Evolutionary conservation across 495 filamentous ascomycete species (phyloP).

Genomic region (Physcia stellaris): DNA sequence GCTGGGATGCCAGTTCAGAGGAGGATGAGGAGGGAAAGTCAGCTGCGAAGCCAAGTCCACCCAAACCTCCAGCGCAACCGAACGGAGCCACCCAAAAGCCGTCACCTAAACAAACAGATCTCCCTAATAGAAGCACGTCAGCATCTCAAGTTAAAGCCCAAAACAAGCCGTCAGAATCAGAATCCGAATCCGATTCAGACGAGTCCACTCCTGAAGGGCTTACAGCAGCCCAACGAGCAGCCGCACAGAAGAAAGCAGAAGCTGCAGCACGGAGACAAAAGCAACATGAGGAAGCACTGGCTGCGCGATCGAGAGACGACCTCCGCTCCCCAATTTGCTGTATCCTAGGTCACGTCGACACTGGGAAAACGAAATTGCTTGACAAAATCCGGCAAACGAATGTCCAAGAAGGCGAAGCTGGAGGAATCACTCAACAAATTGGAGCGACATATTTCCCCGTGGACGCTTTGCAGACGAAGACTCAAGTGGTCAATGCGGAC

Average conservation of each 20-base stretch:
- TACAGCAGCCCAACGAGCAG: constrained; percentile 52
- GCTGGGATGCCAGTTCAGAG: constrained; percentile 81
- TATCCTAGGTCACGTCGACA: constrained; percentile 99
- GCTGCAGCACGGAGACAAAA: constrained; percentile 80
- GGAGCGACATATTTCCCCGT: constrained; percentile 99
- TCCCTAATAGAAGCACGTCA: constrained; percentile 26
- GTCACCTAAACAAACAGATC: constrained; percentile 12
- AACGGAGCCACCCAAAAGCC: too few species aligned
- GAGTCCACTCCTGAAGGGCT: constrained; percentile 47
- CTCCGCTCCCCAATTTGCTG: constrained; percentile 97
- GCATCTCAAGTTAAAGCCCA: constrained; percentile 2
- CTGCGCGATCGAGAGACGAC: constrained; percentile 83
- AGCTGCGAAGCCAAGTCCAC: constrained; percentile 13
- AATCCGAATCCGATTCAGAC: constrained; percentile 42
- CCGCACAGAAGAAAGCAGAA: constrained; percentile 68
- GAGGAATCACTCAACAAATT: constrained; percentile 99
- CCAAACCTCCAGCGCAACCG: constrained; percentile 22
- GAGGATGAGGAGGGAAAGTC: constrained; percentile 36
- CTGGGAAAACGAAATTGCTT: constrained; percentile 95
- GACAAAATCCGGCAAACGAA: constrained; percentile 99
- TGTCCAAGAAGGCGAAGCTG: constrained; percentile 97
- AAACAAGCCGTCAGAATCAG: constrained; percentile 25
- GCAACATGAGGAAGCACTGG: constrained; percentile 80
- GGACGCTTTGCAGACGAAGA: constrained; percentile 84
- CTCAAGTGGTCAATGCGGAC: constrained; percentile 80